A percentile compares a stretch with the other conserved stretches of the same genome.
Evolutionary conservation across 805 yeast species (phyloP).

Genomic region (Saturnispora halmiae): DNA sequence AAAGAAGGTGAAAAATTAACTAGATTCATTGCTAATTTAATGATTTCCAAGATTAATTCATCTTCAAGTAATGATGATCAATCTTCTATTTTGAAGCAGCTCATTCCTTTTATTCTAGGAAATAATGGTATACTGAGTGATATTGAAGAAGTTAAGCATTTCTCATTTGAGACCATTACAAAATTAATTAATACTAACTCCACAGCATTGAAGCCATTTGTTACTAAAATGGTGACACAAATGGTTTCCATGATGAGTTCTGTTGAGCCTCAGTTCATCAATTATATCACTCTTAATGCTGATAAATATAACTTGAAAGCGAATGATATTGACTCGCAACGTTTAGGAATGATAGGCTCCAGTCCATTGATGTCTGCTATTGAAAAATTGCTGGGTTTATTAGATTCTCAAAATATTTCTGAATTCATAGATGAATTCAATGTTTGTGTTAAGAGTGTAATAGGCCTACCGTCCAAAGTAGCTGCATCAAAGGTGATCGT

Average conservation of each 20-base stretch:
- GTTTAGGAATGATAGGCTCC: constrained; percentile 61
- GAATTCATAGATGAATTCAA: constrained; percentile 43
- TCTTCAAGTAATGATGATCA: constrained; percentile 31
- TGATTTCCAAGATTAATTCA: constrained; percentile 47
- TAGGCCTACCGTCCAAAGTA: constrained; percentile 87
- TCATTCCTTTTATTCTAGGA: constrained; percentile 76
- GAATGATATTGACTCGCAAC: constrained; percentile 65
- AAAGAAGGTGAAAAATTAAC: constrained; percentile 68
- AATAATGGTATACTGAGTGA: constrained; percentile 71
- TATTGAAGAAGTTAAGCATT: constrained; percentile 73
- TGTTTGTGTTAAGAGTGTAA: constrained; percentile 52
- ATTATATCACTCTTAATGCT: constrained; percentile 80
- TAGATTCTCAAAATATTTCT: constrained; percentile 44
- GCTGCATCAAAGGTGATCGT: constrained; percentile 72
- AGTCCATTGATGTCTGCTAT: constrained; percentile 89
- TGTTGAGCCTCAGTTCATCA: constrained; percentile 83
- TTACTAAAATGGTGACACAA: constrained; percentile 60
- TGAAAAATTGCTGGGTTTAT: constrained; percentile 54
- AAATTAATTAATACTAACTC: constrained; percentile 62
- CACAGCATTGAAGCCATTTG: constrained; percentile 50
- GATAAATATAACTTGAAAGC: constrained; percentile 71
- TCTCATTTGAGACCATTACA: constrained; percentile 67
- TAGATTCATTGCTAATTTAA: constrained; percentile 50
- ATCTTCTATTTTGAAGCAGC: constrained; percentile 38
- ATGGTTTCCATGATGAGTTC: constrained; percentile 70